phyloP scores from a whole-genome alignment of 1,284 basidiomycete genomes.

The Megacollybia platyphylla region DNA sequence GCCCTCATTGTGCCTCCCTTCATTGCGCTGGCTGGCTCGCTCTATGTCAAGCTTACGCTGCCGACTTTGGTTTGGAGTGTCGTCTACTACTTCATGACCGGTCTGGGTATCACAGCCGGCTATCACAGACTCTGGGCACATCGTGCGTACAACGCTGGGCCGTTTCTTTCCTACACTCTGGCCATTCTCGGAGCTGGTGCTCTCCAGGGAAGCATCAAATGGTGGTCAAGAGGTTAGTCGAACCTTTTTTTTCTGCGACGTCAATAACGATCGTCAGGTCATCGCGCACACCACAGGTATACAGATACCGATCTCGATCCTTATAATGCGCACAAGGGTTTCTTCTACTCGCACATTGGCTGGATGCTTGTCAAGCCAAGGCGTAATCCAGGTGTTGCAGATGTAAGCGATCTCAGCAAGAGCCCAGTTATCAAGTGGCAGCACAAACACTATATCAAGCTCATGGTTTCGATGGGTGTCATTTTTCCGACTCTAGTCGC shows the following conservation, averaged over 20 bases:
- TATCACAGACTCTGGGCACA: slow-evolving; percentile 92
- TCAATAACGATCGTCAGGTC: slow-evolving; percentile 19
- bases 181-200: slow-evolving; percentile 74
- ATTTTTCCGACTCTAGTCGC: slow-evolving; percentile 53
- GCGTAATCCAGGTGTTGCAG: slow-evolving; percentile 65
- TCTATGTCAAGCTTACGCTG: slow-evolving; percentile 45
- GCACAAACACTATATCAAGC: slow-evolving; percentile 61
- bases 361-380: slow-evolving; percentile 84
- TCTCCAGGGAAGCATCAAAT: slow-evolving; percentile 81
- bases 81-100: slow-evolving; percentile 79
- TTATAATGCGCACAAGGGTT: slow-evolving; percentile 75
- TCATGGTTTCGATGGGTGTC: slow-evolving; percentile 7
- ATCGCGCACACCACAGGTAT: slow-evolving; percentile 66
- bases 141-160: slow-evolving; percentile 74
- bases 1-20: slow-evolving; percentile 66
- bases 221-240: slow-evolving; percentile 70
- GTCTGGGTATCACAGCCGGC: slow-evolving; percentile 47
- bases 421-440: slow-evolving; percentile 77
- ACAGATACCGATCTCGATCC: slow-evolving; percentile 90
- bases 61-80: slow-evolving; percentile 63
- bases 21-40: slow-evolving; percentile 58
- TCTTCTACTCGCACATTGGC: slow-evolving; percentile 78
- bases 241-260: slow-evolving; percentile 29
- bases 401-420: slow-evolving; percentile 69
- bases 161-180: slow-evolving; percentile 64